Evolutionary conservation across 768 basidiomycete genomes (phyloP), one percentile per base, ranked within the genome.

Genomic region (Rhodosporidiobolus odoratus): DNA sequence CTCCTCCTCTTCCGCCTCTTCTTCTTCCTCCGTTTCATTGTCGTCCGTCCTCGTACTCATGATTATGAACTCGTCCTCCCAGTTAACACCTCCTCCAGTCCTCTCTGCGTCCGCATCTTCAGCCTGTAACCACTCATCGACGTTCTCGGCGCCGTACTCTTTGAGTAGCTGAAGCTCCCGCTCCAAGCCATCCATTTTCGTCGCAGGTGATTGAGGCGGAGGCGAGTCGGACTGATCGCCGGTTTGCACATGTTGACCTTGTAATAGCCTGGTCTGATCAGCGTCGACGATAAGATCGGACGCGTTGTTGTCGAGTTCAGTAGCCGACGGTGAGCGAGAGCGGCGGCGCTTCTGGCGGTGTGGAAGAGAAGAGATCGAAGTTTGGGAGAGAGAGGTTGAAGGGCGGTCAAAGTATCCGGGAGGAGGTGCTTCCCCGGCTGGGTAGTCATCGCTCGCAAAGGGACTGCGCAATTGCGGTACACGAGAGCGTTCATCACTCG

Each of bases 111-210:
- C 52, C 27, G 5, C 15, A 8, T 30, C 35, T 23, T 38, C 37
- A 5, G n/a, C 45, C 4, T 37, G 45, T 43, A 62, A 12, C 3
- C 37, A 15, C n/a, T 32, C 23, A 32, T 71, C 69, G 47, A 71
- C 32, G 2, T n/a, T 30, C 7, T 62, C 69, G 54, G 15, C 15
- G 32, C 69, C 69, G 43, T 58, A 48, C 40, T 57, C 1, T 23
- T 45, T 13, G 32, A 71, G 27, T 30, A 71, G 25, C 16, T 34
- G 52, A 32, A 48, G 17, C 60, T 71, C 52, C 16, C 52, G 56
- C 21, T 66, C 56, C 47, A 71, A 61, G 30, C 53, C 69, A 2
- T 65, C 40, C 25, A 62, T 23, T 35, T 54, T 57, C 34, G 34
- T 15, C 43, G 43, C 8, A 27, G n/a, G 53, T 13, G 53, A 27